These are phyloP conservation scores for Diaporthe velutina DNA, from an alignment of 2,329 filamentous ascomycete species.

Conservation along the genomic window DNA sequence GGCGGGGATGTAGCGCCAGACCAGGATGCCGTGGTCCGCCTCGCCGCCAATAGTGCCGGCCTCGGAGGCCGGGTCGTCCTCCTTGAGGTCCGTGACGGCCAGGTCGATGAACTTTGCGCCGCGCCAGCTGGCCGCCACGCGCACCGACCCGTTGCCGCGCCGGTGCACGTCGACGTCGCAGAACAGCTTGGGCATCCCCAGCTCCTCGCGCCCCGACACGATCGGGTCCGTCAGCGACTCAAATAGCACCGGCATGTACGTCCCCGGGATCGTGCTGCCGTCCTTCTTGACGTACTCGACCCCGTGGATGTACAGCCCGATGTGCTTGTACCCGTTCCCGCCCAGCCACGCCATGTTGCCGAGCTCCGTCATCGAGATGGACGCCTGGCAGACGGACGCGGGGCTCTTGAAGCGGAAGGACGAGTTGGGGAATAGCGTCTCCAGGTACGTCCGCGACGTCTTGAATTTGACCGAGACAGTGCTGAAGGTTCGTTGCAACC, in stretches of 20 bases:
- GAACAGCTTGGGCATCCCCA: slow-evolving; percentile 68
- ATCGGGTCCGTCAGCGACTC: slow-evolving; percentile 67
- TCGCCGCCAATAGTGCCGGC: slow-evolving; percentile 46
- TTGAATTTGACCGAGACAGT: slow-evolving; percentile 64
- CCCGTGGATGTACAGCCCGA: slow-evolving; percentile 66
- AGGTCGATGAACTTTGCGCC: slow-evolving; percentile 48
- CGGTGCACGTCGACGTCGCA: slow-evolving; percentile 55
- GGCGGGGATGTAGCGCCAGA: slow-evolving; percentile 35
- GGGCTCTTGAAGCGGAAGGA: slow-evolving; percentile 57
- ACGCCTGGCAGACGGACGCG: slow-evolving; percentile 59
- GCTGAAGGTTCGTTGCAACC: slow-evolving; percentile 49
- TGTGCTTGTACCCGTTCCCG: slow-evolving; percentile 58
- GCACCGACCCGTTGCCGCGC: slow-evolving; percentile 50
- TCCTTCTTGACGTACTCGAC: slow-evolving; percentile 60
- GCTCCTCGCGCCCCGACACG: slow-evolving; percentile 65
- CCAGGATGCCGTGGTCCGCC: slow-evolving; percentile 41
- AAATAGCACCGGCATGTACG: slow-evolving; percentile 66
- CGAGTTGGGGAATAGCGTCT: slow-evolving; percentile 60
- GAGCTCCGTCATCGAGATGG: slow-evolving; percentile 52
- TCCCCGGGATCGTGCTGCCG: slow-evolving; percentile 58
- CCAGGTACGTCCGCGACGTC: slow-evolving; percentile 61
- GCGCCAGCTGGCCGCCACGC: slow-evolving; percentile 56
- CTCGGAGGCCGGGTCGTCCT: slow-evolving; percentile 41
- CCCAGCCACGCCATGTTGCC: slow-evolving; percentile 50
- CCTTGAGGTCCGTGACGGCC: slow-evolving; percentile 39